Base-by-base conservation (phyloP, 257 asterid species). In the Solanum virginianum region DNA sequence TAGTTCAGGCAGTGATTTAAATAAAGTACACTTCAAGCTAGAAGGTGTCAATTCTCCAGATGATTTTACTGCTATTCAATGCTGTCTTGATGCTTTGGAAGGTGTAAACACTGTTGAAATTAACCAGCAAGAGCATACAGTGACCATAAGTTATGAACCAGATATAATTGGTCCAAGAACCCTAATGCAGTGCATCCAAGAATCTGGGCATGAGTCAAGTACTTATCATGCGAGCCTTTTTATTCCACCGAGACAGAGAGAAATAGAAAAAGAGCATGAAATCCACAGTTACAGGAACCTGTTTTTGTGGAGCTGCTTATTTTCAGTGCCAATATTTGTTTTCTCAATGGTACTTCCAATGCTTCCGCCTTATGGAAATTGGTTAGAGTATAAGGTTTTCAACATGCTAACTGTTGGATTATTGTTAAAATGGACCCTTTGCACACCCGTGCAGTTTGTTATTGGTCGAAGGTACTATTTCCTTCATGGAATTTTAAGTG, bases 361-460 rank as follows among this genome's bases (percentile, higher is more conserved):
- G 99, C 91, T 93, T 88, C 94, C 96, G 68, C 97, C 98, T 41
- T 96, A 91, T 89, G 99, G 99, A 47, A 90, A 96, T 89, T 96
- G 99, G 99, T 91, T 96, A 57, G 92, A 91, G 60, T 94, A 89
- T 90, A 94, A 91, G 91, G 94, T 94, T 87, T 86, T 92, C 87
- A 92, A 94, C 87, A 94, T 93, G 99, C 98, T 96, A 36, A 85
- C 88, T 29, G 81, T 94, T 83, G 98, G 99, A 85, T 66, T 92
- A 89, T 89, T 96, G 84, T 89, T 96, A 86, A 92, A 98, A 89
- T 96, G 98, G 97, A 89, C 93, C 90, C 97, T 96, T 51, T 96
- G 99, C 91, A 93, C 99, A 53, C 99, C 98, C 13, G 97, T 96
- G 89, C 99, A 96, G 88, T 96, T 94, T 84, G 87, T 94, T 86